A percentile compares a stretch with the other conserved stretches of the same genome.
These are phyloP conservation scores for Flaveria linearis DNA, from an alignment of 129 eudicot genomes.

Conservation along the genomic window DNA sequence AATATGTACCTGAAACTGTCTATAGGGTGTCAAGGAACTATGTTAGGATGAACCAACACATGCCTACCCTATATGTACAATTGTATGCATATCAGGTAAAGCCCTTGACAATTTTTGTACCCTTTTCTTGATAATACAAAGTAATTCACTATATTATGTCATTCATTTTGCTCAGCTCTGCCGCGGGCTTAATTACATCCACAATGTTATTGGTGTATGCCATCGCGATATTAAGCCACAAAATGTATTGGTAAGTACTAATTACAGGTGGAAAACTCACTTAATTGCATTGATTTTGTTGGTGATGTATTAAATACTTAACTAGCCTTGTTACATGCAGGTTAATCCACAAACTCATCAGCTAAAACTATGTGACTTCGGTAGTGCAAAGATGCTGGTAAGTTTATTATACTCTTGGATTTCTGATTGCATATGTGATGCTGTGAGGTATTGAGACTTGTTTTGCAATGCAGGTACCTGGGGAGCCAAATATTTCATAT, in stretches of 20 bases:
- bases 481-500: slow-evolving; percentile 95
- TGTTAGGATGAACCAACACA: slow-evolving; percentile 65
- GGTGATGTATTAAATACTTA: neutral
- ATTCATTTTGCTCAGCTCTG: slow-evolving; percentile 50
- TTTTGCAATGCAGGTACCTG: slow-evolving; percentile 58
- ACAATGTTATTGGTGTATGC: slow-evolving; percentile 87
- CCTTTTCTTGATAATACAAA: neutral
- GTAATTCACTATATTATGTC: neutral
- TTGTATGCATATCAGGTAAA: slow-evolving; percentile 62
- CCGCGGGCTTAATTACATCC: slow-evolving; percentile 89
- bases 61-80: slow-evolving; percentile 77
- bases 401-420: slow-evolving; percentile 13
- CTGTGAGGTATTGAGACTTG: slow-evolving; percentile 8
- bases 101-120: neutral
- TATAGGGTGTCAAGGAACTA: slow-evolving; percentile 74
- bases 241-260: slow-evolving; percentile 68
- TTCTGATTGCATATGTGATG: neutral
- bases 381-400: slow-evolving; percentile 98
- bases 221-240: slow-evolving; percentile 99
- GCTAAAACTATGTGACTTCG: slow-evolving; percentile 92
- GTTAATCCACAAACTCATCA: slow-evolving; percentile 96
- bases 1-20: slow-evolving; percentile 94
- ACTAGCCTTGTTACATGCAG: slow-evolving; percentile 38
- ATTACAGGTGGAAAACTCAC: neutral
- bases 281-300: slow-evolving; percentile 11